phyloP scores from a whole-genome alignment of 2,329 filamentous ascomycete species.

The Alternaria brassicicola region DNA sequence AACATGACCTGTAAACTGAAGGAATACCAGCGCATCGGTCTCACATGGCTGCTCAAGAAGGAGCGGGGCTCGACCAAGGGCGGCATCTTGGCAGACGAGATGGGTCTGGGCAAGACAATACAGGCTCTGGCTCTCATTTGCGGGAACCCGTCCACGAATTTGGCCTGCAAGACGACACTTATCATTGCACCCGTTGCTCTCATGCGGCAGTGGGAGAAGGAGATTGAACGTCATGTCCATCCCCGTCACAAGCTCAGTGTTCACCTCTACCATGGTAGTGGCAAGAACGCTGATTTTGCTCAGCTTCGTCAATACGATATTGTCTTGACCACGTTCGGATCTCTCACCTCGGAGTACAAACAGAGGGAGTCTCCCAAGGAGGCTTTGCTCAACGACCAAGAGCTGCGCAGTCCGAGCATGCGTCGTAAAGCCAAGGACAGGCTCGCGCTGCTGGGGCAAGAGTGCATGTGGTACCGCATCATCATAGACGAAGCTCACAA shows the following conservation, averaged over 20 bases:
- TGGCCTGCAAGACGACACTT: conserved; percentile 73
- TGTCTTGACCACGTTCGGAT: conserved; percentile 80
- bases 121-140: conserved; percentile 81
- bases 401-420: conserved; percentile 43
- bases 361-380: conserved; percentile 61
- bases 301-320: conserved; percentile 72
- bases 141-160: conserved; percentile 65
- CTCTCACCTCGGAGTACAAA: conserved; percentile 70
- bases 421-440: conserved; percentile 29
- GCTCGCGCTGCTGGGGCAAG: conserved; percentile 61
- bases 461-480: conserved; percentile 65
- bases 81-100: conserved; percentile 67
- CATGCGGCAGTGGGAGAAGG: conserved; percentile 82
- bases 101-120: conserved; percentile 80
- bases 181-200: conserved; percentile 82
- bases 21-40: conserved; percentile 79
- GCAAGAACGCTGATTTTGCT: conserved; percentile 61
- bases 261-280: conserved; percentile 69
- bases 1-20: conserved; percentile 73
- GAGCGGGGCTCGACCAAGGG: conserved; percentile 75
- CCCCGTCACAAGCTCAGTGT: conserved; percentile 64
- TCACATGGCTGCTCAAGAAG: conserved; percentile 77
- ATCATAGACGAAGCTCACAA: conserved; percentile 81
- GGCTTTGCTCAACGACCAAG: conserved; percentile 50
- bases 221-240: conserved; percentile 74